A percentile compares a stretch with the other conserved stretches of the same genome.
These are phyloP conservation scores for Cryphonectria naterciae DNA, from an alignment of 2,329 filamentous ascomycete species.

Conservation along the genomic window DNA sequence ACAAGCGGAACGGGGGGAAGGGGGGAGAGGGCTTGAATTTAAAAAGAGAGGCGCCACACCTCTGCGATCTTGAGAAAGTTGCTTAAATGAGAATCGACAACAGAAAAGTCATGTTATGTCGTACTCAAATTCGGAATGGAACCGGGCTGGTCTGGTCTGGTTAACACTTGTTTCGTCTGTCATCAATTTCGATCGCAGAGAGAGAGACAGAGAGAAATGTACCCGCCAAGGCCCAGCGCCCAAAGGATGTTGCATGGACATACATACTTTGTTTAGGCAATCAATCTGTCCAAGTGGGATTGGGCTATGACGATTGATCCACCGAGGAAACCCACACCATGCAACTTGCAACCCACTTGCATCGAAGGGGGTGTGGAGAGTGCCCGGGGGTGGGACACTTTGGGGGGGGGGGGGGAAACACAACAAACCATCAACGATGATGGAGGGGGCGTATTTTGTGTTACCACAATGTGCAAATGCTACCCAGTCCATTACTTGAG, in stretches of 20 bases:
- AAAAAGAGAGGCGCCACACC: background rate
- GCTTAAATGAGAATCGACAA: conserved; percentile 1
- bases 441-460: conserved; percentile 5
- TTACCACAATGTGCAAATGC: conserved; percentile 1
- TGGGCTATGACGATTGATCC: conserved; percentile 29
- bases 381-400: background rate
- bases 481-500: background rate
- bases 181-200: conserved; percentile 7
- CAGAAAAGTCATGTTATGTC: background rate
- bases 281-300: conserved; percentile 23
- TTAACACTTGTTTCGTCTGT: background rate
- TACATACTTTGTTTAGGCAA: conserved; percentile 10
- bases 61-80: background rate
- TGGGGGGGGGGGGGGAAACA: too few relatives aligned
- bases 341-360: background rate
- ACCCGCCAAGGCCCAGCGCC: conserved; percentile 12
- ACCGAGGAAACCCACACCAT: conserved; percentile 6
- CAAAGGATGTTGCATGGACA: conserved; percentile 4
- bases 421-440: background rate
- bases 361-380: conserved; percentile 1
- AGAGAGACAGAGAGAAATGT: background rate
- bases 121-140: background rate
- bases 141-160: background rate
- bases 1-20: background rate
- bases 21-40: background rate